Conservation (phyloP, 75 land plant genomes). For the Gnetum montanum region DNA sequence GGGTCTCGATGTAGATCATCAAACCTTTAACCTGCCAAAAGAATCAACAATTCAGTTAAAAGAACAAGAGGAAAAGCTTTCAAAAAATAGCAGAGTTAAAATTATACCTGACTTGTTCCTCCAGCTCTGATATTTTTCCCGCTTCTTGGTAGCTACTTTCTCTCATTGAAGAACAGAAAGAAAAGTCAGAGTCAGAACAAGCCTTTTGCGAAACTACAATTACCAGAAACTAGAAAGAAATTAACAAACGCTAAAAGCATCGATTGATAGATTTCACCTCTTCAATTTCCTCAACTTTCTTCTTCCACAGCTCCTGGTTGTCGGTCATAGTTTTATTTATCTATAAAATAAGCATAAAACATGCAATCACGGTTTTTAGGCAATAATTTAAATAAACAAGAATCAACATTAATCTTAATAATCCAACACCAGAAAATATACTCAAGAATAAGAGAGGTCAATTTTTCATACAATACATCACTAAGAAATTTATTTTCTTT, state of each 20-base stretch:
- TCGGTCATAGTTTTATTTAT: slow-evolving; percentile 74
- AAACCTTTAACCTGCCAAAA: slow-evolving; percentile 37
- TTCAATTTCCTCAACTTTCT: slow-evolving; percentile 53
- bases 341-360: slow-evolving; percentile 23
- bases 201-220: neutral
- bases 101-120: slow-evolving; percentile 77
- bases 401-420: neutral
- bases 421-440: neutral
- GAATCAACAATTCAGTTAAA: neutral
- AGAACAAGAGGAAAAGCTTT: neutral
- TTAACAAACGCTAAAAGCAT: neutral
- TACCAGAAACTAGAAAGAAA: neutral
- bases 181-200: neutral
- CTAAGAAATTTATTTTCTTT: slow-evolving; percentile 67
- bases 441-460: neutral
- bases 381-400: neutral
- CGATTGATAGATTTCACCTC: slow-evolving; percentile 34
- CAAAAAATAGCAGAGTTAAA: neutral
- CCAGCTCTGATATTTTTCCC: slow-evolving; percentile 65
- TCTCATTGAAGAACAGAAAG: slow-evolving; percentile 23
- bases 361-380: neutral
- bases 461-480: slow-evolving; percentile 23
- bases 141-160: slow-evolving; percentile 22
- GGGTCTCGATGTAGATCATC: slow-evolving; percentile 44
- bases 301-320: slow-evolving; percentile 73